Evolutionary conservation across 495 filamentous ascomycete genomes (phyloP), one percentile per base, ranked within the genome.

Genomic region (Penicillium paxilli): DNA sequence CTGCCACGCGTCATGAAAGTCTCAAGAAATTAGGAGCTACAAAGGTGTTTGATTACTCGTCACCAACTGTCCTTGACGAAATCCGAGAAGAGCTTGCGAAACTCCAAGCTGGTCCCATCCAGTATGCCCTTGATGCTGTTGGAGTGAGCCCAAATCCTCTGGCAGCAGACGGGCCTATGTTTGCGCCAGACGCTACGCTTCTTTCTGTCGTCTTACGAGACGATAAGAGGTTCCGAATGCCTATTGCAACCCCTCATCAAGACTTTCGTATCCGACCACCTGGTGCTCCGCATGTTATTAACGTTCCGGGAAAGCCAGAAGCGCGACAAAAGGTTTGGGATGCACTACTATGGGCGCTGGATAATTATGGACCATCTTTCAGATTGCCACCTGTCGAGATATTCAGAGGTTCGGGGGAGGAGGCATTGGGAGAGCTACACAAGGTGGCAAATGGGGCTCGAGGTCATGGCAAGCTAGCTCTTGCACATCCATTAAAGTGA

Each of bases 11-110:
- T 47, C 56, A 66, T 33, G 62, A 56, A 32, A 44, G 19, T 11
- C 57, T 69, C 5, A n/a, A 16, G 5, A 17, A 44, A n/a, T 7
- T 51, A 5, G 74, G 74, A 16, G 73, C 71, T 0, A 54, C 35
- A 4, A 20, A 62, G 4, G 49, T 52, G 8, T 68, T 75, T 47
- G 68, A 75, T 49, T 66, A 77, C 45, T 7, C 5, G 6, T 35
- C 32, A 3, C 32, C 11, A 6, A 7, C 11, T 7, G 32, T 35
- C 5, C 7, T 35, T 14, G 14, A 35, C 3, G 32, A 35, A 7
- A 35, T 35, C 32, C 5, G 14, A 5, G 26, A 28, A 5, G 26
- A 28, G 26, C 26, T 28, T 5, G 26, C 5, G 11, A 28, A 11
- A 28, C 26, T 28, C 26, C 26, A 28, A 11, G 26, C 26, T 28